phyloP scores from a whole-genome alignment of 1,284 basidiomycete species.

The Phellinidium pouzarii region DNA sequence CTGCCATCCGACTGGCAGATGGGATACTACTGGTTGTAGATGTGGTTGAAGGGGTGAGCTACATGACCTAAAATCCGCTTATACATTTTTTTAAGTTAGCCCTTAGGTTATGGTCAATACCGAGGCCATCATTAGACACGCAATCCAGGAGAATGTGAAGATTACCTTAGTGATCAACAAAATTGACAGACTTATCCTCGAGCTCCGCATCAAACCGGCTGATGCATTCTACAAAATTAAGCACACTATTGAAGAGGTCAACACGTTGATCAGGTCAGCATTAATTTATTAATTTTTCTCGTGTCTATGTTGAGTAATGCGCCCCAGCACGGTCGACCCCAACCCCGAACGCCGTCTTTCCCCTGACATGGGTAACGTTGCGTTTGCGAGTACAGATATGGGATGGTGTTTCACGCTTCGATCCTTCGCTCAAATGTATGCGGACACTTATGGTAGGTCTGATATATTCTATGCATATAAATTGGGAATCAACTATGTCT shows the following conservation, averaged over 20 bases:
- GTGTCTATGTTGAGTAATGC: background rate
- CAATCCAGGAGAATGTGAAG: conserved; percentile 82
- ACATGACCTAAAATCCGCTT: conserved; percentile 3
- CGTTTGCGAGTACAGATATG: conserved; percentile 96
- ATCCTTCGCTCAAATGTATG: conserved; percentile 96
- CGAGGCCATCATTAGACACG: conserved; percentile 81
- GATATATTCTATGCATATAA: background rate
- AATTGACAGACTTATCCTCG: conserved; percentile 94
- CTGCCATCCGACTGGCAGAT: conserved; percentile 83
- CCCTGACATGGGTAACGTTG: conserved; percentile 94
- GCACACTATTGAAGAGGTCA: conserved; percentile 98
- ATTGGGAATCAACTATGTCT: background rate
- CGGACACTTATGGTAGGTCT: conserved; percentile 77
- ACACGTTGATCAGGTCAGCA: conserved; percentile 82
- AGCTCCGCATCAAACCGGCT: conserved; percentile 89
- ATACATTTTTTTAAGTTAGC: conserved; percentile 9
- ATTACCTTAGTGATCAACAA: conserved; percentile 97
- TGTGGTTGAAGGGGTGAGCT: conserved; percentile 85
- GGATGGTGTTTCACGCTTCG: conserved; percentile 94
- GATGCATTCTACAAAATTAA: conserved; percentile 99
- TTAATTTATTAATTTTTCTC: conserved; percentile 6
- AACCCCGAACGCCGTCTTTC: conserved; percentile 84
- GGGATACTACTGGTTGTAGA: conserved; percentile 94
- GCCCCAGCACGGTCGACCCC: conserved; percentile 72
- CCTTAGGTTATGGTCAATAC: conserved; percentile 82